Conservation (phyloP, 108 stramenopile genomes). For the Craspedostauros australis region DNA sequence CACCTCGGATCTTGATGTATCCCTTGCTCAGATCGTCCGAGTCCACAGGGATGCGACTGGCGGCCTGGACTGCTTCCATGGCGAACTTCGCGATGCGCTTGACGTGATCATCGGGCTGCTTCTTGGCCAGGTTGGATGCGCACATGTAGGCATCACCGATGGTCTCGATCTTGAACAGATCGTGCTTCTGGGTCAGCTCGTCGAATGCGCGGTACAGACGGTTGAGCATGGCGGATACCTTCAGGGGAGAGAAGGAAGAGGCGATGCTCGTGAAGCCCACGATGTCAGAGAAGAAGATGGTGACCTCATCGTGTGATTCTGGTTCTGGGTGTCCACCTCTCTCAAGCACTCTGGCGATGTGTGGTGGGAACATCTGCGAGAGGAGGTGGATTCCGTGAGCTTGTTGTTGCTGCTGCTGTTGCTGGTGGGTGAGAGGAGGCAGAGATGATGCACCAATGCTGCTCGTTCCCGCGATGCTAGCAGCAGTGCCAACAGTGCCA, state of each 20-base stretch:
- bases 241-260: slow-evolving; percentile 17
- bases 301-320: slow-evolving; percentile 10
- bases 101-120: slow-evolving; percentile 39
- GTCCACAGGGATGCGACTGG: slow-evolving; percentile 23
- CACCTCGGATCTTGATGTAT: slow-evolving; percentile 40
- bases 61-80: slow-evolving; percentile 35
- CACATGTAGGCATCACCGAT: slow-evolving; percentile 47
- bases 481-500: too few species aligned
- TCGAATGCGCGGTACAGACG: slow-evolving; percentile 45
- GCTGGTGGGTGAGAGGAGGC: too few species aligned
- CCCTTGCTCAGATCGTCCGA: slow-evolving; percentile 30
- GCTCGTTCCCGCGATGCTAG: too few species aligned
- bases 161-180: slow-evolving; percentile 54
- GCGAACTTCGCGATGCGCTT: slow-evolving; percentile 50
- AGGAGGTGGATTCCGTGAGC: too few species aligned
- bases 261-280: slow-evolving; percentile 53
- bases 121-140: slow-evolving; percentile 9
- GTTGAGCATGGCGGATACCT: slow-evolving; percentile 48
- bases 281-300: slow-evolving; percentile 50
- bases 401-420: too few species aligned
- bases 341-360: slow-evolving; percentile 41
- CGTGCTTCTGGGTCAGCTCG: slow-evolving; percentile 32
- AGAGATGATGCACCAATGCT: too few species aligned
- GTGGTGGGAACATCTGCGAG: slow-evolving; percentile 38
- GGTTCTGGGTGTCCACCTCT: slow-evolving; percentile 15